Evolutionary conservation across 2,329 filamentous ascomycete genomes (phyloP), one percentile per base, ranked within the genome.

Genomic region (Neonectria faginata): DNA sequence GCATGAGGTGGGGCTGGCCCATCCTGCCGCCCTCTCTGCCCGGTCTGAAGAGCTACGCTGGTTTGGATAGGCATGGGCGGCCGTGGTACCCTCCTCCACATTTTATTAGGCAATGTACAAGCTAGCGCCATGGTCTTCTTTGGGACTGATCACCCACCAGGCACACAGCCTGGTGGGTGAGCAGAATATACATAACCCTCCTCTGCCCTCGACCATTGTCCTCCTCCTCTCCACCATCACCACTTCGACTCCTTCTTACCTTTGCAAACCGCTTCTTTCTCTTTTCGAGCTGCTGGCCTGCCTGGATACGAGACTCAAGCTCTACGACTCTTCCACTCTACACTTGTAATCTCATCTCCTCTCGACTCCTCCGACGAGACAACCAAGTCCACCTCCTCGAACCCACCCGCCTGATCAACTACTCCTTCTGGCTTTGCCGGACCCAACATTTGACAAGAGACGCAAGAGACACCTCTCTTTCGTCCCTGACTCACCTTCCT

Each of bases 81-180:
- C 65, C 65, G 67, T 64, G 68, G 72, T 75, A 73, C 73, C 69
- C 67, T 74, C 69, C 72, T 72, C 67, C 71, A 69, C 66, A 70
- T 68, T 71, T 74, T 70, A 63, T 60, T 70, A 75, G 74, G 67
- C 69, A 75, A 67, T 66, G 74, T 75, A 74, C 74, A 65, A 71
- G 39, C 65, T 70, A 70, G 63, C 66, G 68, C 67, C 63, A 73
- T 72, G 60, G 62, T 53, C 56, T 61, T 67, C 67, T 63, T 63
- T 67, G 66, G 67, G 66, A 70, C 69, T 75, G 70, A 71, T 75
- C 73, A 73, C 74, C 71, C 66, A 72, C 65, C 67, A 74, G 73
- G 70, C 73, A 70, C n/a, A 70, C 68, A 73, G 73, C 70, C 70
- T 61, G 67, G 65, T 67, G 72, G 66, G 68, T 62, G 64, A 74